These are phyloP conservation scores for Hansenula anomala DNA, from an alignment of 1,139 yeast genomes.

Conservation along the genomic window DNA sequence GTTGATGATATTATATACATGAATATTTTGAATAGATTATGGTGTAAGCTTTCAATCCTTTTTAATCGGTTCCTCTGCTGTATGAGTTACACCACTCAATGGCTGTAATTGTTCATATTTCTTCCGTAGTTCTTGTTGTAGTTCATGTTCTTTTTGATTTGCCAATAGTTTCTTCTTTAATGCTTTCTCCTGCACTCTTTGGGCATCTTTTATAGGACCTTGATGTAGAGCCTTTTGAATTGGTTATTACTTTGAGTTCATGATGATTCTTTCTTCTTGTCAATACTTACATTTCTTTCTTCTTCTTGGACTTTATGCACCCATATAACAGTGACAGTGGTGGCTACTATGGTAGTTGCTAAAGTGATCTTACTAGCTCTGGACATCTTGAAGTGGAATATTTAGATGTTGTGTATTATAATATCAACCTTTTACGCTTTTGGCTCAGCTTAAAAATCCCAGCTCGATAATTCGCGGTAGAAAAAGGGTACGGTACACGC, in stretches of 20 bases:
- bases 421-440: too few relatives aligned
- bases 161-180: constrained; percentile 34
- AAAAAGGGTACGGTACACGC: too few relatives aligned
- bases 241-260: too few relatives aligned
- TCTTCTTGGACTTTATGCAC: constrained; percentile 64
- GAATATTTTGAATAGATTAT: too few relatives aligned
- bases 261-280: too few relatives aligned
- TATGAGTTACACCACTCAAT: constrained; percentile 41
- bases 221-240: constrained; percentile 51
- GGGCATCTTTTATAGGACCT: constrained; percentile 77
- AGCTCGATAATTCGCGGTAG: too few relatives aligned
- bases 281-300: constrained; percentile 44
- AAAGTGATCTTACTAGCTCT: constrained; percentile 68
- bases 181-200: constrained; percentile 32
- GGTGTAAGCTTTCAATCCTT: too few relatives aligned
- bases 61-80: constrained; percentile 16
- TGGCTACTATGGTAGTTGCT: constrained; percentile 50
- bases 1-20: too few relatives aligned
- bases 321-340: constrained; percentile 55
- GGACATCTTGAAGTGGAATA: constrained; percentile 47
- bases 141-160: constrained; percentile 70
- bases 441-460: too few relatives aligned
- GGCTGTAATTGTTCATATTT: constrained; percentile 67
- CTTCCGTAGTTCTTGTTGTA: constrained; percentile 63
- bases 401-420: not conserved